Evolutionary conservation across 1,139 yeast species (phyloP).

Genomic region (Suhomyces yuchorum): DNA sequence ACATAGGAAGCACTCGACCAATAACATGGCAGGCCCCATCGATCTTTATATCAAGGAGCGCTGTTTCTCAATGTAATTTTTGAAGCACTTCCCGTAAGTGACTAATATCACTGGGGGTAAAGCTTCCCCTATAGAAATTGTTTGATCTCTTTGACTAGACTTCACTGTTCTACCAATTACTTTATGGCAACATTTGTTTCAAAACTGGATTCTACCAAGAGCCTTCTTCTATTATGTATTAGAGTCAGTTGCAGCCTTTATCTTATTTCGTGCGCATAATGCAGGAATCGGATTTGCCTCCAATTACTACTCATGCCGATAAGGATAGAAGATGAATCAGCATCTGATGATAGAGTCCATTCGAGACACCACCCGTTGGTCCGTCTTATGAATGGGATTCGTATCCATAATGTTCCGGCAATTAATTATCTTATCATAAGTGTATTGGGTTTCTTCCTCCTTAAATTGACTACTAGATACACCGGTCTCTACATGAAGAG

Average conservation of each 20-base stretch:
- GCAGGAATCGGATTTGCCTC: constrained; percentile 5
- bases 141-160: too few relatives aligned
- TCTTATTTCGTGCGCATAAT: neutral
- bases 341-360: neutral
- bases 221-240: too few relatives aligned
- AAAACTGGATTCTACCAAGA: too few relatives aligned
- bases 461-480: constrained; percentile 57
- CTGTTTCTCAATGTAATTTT: too few relatives aligned
- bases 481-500: constrained; percentile 65
- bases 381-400: constrained; percentile 34
- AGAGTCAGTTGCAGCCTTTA: neutral
- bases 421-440: constrained; percentile 56
- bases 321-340: constrained; percentile 22
- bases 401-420: constrained; percentile 49
- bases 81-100: too few relatives aligned
- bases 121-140: too few relatives aligned
- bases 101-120: too few relatives aligned
- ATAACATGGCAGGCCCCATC: too few relatives aligned
- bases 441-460: constrained; percentile 50
- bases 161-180: too few relatives aligned
- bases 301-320: constrained; percentile 25
- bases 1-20: too few relatives aligned
- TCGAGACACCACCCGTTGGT: constrained; percentile 14
- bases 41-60: too few relatives aligned
- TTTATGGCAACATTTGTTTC: too few relatives aligned